phyloP scores from a whole-genome alignment of 768 basidiomycete genomes.

The Cyclocybe aegerita region DNA sequence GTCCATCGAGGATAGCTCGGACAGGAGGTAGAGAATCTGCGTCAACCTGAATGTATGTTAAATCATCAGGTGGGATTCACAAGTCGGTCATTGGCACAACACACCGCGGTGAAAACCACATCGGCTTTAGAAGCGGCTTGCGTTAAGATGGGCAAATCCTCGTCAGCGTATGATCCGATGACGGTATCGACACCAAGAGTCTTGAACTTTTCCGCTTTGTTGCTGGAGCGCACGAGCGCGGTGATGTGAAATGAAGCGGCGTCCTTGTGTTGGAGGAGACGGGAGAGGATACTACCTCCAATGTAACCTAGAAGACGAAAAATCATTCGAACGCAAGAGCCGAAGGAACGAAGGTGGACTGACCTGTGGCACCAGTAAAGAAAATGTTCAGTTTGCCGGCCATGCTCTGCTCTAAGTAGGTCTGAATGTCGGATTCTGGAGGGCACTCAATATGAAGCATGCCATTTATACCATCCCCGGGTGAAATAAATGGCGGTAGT shows the following conservation, averaged over 20 bases:
- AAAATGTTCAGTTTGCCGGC: constrained; percentile 34
- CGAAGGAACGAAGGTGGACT: neutral
- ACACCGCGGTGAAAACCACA: constrained; percentile 36
- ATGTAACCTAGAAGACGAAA: constrained; percentile 37
- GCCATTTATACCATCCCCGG: too few species aligned
- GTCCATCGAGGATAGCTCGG: constrained; percentile 47
- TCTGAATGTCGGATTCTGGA: too few species aligned
- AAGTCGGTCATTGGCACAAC: neutral
- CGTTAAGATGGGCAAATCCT: constrained; percentile 22
- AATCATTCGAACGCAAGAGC: neutral
- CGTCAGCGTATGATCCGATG: constrained; percentile 38
- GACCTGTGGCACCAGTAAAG: constrained; percentile 47
- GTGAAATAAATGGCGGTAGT: too few species aligned
- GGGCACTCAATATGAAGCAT: too few species aligned
- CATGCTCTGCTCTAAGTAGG: constrained; percentile 11
- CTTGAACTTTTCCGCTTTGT: constrained; percentile 44
- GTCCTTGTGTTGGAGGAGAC: constrained; percentile 38
- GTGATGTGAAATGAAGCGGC: constrained; percentile 37
- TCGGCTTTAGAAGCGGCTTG: constrained; percentile 41
- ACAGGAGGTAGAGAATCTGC: constrained; percentile 40
- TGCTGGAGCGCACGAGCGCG: constrained; percentile 40
- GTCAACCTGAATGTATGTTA: constrained; percentile 24
- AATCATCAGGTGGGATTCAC: neutral
- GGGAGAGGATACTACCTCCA: constrained; percentile 45
- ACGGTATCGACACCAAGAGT: constrained; percentile 35